These are phyloP conservation scores for Tolypocladium cylindrosporum DNA, from an alignment of 2,329 filamentous ascomycete genomes.

Conservation along the genomic window DNA sequence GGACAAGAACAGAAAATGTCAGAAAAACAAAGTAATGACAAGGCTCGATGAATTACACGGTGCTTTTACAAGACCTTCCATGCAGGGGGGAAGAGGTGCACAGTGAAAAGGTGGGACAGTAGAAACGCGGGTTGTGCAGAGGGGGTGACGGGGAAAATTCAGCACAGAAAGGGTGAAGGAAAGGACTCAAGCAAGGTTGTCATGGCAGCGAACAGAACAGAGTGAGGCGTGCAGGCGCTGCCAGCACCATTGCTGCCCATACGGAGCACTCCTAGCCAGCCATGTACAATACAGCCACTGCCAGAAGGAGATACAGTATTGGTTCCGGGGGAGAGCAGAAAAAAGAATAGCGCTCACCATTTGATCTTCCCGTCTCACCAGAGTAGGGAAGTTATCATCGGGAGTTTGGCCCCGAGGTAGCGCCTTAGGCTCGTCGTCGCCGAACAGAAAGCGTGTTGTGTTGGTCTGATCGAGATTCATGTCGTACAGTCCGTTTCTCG, in stretches of 20 bases:
- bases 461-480: constrained; percentile 72
- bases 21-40: constrained; percentile 15
- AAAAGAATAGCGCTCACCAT: constrained; percentile 31
- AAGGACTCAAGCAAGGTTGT: not conserved
- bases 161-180: not conserved
- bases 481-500: constrained; percentile 57
- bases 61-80: not conserved
- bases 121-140: not conserved
- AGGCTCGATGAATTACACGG: constrained; percentile 6
- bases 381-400: constrained; percentile 80
- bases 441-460: constrained; percentile 77
- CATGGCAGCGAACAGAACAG: not conserved
- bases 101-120: not conserved
- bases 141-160: not conserved
- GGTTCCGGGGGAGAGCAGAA: not conserved
- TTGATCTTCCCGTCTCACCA: constrained; percentile 55
- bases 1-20: constrained; percentile 23
- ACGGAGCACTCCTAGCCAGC: not conserved
- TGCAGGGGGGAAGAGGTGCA: not conserved
- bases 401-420: constrained; percentile 42
- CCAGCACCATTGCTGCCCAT: not conserved
- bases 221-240: not conserved
- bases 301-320: not conserved
- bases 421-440: constrained; percentile 59
- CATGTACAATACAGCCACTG: not conserved